These are phyloP conservation scores for Trebouxia gelatinosa DNA, from an alignment of 163 green algal species.

Conservation along the genomic window DNA sequence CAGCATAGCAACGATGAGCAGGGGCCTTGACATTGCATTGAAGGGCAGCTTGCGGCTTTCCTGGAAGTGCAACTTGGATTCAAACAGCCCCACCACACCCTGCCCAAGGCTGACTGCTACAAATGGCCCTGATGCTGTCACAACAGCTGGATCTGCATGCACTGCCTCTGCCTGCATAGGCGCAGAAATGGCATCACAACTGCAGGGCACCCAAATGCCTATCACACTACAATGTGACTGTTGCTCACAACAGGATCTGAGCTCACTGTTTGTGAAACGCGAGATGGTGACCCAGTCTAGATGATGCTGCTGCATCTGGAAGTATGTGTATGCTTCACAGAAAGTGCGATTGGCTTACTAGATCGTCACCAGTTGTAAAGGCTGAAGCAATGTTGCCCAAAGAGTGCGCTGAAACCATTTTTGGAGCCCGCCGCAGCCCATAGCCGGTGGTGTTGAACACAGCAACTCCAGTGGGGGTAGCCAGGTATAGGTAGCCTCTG, in stretches of 20 bases:
- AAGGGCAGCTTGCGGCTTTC: not conserved
- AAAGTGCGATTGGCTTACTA: not conserved
- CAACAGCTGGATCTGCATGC: not conserved
- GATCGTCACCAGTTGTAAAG: conserved; percentile 4
- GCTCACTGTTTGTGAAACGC: not conserved
- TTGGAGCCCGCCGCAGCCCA: not conserved
- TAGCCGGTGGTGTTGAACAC: conserved; percentile 19
- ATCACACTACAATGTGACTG: not conserved
- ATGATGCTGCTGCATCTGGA: not conserved
- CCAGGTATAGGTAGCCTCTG: not conserved
- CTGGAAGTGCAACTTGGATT: conserved; percentile 19
- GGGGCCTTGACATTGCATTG: conserved; percentile 6
- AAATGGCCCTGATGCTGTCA: not conserved
- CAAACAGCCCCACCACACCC: conserved; percentile 14
- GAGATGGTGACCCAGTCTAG: not conserved
- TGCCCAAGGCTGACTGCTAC: conserved; percentile 10
- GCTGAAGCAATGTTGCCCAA: conserved; percentile 4
- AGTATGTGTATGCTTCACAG: not conserved
- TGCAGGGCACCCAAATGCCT: too few species aligned
- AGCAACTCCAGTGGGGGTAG: not conserved
- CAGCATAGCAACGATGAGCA: not conserved
- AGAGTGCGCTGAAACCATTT: not conserved
- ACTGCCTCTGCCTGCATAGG: conserved; percentile 10
- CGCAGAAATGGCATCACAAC: too few species aligned
- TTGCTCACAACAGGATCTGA: not conserved